phyloP scores from a whole-genome alignment of 2,329 filamentous ascomycete species.

The Cytospora leucostoma region DNA sequence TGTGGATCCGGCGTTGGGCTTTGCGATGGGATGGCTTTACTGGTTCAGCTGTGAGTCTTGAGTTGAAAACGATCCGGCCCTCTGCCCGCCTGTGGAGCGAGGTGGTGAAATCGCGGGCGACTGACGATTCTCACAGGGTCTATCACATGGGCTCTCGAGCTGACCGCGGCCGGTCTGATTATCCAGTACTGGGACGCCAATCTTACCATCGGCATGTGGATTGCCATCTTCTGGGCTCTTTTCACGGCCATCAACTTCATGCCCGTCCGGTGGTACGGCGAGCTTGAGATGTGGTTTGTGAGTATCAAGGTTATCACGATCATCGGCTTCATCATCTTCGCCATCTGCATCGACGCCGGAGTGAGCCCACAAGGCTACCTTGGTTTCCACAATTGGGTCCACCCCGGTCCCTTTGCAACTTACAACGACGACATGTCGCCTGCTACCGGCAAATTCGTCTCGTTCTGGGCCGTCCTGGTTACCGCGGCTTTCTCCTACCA shows the following conservation, averaged over 20 bases:
- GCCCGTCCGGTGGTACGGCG: constrained; percentile 71
- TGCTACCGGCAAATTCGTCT: constrained; percentile 62
- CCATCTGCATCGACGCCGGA: constrained; percentile 73
- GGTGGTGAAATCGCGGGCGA: neutral
- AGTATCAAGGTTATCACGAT: constrained; percentile 77
- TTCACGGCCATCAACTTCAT: constrained; percentile 71
- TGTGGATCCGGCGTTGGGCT: constrained; percentile 70
- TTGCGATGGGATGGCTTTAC: constrained; percentile 81
- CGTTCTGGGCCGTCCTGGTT: constrained; percentile 69
- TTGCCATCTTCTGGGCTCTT: constrained; percentile 70
- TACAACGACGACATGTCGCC: constrained; percentile 10
- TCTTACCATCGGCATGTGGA: constrained; percentile 70
- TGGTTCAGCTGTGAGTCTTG: constrained; percentile 67
- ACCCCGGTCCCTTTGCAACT: constrained; percentile 66
- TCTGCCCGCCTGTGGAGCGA: no score
- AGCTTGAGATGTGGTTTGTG: constrained; percentile 78
- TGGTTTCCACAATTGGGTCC: constrained; percentile 71
- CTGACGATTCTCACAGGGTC: constrained; percentile 42
- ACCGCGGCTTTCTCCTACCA: constrained; percentile 71
- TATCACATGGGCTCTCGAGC: constrained; percentile 71
- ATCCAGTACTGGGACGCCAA: constrained; percentile 71
- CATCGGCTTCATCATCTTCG: constrained; percentile 74
- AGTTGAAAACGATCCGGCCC: neutral
- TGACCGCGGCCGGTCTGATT: constrained; percentile 71
- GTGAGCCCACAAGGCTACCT: constrained; percentile 69